A percentile compares a stretch with the other conserved stretches of the same genome.
These are phyloP conservation scores for Cystobasidium pallidum DNA, from an alignment of 1,284 basidiomycete genomes.

Conservation along the genomic window DNA sequence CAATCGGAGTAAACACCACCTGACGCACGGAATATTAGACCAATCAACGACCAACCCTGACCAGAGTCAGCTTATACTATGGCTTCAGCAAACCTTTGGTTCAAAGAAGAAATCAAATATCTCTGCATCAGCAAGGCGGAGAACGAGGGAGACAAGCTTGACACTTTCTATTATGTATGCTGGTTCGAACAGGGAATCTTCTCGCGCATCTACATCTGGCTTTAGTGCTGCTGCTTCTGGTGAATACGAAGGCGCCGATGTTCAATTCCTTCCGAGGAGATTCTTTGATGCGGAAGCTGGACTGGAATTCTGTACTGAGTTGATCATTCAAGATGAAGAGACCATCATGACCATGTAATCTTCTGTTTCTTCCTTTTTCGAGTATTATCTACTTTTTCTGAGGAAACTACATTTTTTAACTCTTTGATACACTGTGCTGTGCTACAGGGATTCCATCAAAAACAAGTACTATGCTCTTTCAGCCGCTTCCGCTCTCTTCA, in stretches of 20 bases:
- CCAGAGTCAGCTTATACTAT: slow-evolving; percentile 25
- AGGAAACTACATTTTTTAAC: too few species aligned
- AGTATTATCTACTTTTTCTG: too few species aligned
- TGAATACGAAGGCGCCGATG: neutral
- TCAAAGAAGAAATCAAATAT: neutral
- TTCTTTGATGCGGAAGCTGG: slow-evolving; percentile 41
- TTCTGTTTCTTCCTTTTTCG: too few species aligned
- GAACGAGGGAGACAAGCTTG: neutral
- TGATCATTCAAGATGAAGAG: slow-evolving; percentile 48
- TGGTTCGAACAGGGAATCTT: neutral
- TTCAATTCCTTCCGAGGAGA: slow-evolving; percentile 16
- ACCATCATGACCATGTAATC: slow-evolving; percentile 37
- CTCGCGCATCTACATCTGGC: slow-evolving; percentile 1
- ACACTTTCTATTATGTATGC: slow-evolving; percentile 1
- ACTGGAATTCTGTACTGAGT: slow-evolving; percentile 47
- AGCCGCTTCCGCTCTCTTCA: slow-evolving; percentile 81
- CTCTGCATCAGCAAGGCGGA: neutral
- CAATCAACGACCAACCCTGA: slow-evolving; percentile 6
- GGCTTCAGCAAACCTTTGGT: slow-evolving; percentile 24
- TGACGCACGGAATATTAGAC: neutral
- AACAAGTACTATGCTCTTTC: slow-evolving; percentile 82
- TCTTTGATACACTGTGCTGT: neutral
- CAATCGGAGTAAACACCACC: neutral
- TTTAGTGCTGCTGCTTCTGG: neutral
- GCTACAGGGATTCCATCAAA: slow-evolving; percentile 6